Base-by-base conservation (phyloP, 345 rosid species). In the Populus tremula region DNA sequence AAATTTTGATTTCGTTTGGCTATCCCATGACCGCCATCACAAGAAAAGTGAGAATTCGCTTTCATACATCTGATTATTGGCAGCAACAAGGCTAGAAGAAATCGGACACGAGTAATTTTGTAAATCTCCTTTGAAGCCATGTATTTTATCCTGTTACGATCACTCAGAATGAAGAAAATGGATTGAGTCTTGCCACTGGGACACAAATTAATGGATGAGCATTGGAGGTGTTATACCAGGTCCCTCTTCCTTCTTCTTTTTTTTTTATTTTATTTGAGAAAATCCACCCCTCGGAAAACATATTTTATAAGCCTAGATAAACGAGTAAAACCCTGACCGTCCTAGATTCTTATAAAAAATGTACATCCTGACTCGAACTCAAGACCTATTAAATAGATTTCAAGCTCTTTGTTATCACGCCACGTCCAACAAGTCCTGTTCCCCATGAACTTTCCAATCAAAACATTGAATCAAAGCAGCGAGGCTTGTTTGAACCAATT, bases 401-500 rank as follows among this genome's bases (percentile, higher is more conserved):
- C 1, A 27, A 27, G 1, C 0, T 1, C 27, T 27, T 27, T 27
- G 1, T 27, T 1, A 27, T 27, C 27, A 27, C 27, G 25, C 0
- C 25, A 25, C 25, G 25, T 25, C 25, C 25, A 1, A 25, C 25
- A 25, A 1, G 0, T 25, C 25, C 0, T 25, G 25, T 25, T 25
- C 25, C 25, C 76, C 86, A 74, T 83, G 35, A 75, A 78, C 80
- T 71, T 83, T 79, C 91, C 91, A 88, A 14, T 88, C 87, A 50
- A 90, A 87, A 79, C 86, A 87, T 54, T 90, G 93, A 77, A 90
- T 82, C 85, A 85, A 71, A 18, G 84, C 79, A 65, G 84, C 90
- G 7, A 88, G 78, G 17, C 71, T 79, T 47, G 85, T 63, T 41
- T 88, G 90, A 65, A 88, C 84, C 65, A 84, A 61, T n/a, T 71